Percentiles rank a stretch among this genome's conserved stretches.
Conservation (phyloP, 2,329 filamentous ascomycete genomes). For the Pseudopithomyces maydicus region DNA sequence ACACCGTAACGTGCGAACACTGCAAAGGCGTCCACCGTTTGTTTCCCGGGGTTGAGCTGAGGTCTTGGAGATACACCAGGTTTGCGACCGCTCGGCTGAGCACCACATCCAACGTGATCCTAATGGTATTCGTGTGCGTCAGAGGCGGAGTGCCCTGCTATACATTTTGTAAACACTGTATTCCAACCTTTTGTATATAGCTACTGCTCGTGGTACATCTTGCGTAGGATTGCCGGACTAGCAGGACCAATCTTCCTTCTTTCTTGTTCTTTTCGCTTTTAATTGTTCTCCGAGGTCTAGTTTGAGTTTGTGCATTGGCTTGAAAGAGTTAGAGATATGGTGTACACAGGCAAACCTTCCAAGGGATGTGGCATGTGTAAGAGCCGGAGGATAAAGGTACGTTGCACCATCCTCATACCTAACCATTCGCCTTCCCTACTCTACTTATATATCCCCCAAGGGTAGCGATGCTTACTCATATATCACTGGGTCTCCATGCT, state of each 20-base stretch:
- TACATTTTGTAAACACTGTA: not conserved
- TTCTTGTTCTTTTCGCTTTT: conserved; percentile 10
- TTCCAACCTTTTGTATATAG: conserved; percentile 4
- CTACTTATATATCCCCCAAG: conserved; percentile 5
- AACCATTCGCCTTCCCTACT: conserved; percentile 3
- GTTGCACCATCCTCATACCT: not conserved
- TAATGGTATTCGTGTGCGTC: conserved; percentile 30
- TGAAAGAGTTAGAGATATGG: conserved; percentile 29
- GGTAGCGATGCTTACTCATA: not conserved
- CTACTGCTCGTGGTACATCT: conserved; percentile 13
- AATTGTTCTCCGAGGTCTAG: conserved; percentile 12
- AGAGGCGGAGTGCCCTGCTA: conserved; percentile 29
- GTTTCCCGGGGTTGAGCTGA: conserved; percentile 14
- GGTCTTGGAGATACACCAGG: not conserved
- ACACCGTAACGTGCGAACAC: not conserved
- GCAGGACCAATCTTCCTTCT: conserved; percentile 14
- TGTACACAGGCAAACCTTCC: conserved; percentile 49
- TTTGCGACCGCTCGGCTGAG: conserved; percentile 1
- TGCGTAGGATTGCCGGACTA: conserved; percentile 5
- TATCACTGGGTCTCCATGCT: not conserved
- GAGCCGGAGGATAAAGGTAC: conserved; percentile 74
- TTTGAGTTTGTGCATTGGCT: conserved; percentile 12
- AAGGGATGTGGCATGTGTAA: conserved; percentile 75
- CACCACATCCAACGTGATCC: conserved; percentile 14
- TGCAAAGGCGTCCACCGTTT: not conserved